phyloP scores from a whole-genome alignment of 164 flowering plant genomes.

The Santalum album region DNA sequence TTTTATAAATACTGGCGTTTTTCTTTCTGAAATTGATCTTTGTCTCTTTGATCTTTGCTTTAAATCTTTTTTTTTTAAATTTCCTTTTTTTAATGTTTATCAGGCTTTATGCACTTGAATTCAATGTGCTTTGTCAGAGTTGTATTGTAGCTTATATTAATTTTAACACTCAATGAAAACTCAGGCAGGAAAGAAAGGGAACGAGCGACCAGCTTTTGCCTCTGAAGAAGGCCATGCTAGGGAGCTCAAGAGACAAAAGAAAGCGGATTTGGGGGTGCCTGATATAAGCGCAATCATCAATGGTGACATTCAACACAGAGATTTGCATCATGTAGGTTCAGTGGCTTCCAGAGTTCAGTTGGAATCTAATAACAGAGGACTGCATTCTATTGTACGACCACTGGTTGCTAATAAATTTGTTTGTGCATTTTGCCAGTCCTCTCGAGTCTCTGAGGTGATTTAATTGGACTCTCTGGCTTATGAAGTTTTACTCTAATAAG shows the following conservation, averaged over 20 bases:
- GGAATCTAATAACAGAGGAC: conserved; percentile 5
- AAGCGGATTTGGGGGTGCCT: conserved; percentile 7
- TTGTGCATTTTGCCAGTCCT: conserved; percentile 71
- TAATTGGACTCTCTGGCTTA: background rate
- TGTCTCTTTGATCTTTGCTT: too few species aligned
- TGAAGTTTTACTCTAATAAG: background rate
- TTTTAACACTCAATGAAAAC: conserved; percentile 5
- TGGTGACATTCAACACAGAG: conserved; percentile 2
- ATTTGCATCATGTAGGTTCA: conserved; percentile 8
- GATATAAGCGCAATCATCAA: conserved; percentile 3
- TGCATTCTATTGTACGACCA: conserved; percentile 7
- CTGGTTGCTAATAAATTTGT: conserved; percentile 5
- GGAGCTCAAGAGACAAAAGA: conserved; percentile 46
- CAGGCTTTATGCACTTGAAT: too few species aligned
- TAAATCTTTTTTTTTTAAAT: too few species aligned
- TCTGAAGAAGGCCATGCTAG: conserved; percentile 11
- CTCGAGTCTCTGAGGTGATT: conserved; percentile 38
- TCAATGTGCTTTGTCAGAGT: too few species aligned
- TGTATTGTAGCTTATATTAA: too few species aligned
- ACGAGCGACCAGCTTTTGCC: conserved; percentile 8
- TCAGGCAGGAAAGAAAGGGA: conserved; percentile 3
- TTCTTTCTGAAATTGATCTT: too few species aligned
- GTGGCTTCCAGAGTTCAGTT: conserved; percentile 5
- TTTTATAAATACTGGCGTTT: too few species aligned
- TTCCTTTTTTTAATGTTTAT: too few species aligned